These are phyloP conservation scores for Cytospora piceae DNA, from an alignment of 2,329 filamentous ascomycete genomes.

Conservation along the genomic window DNA sequence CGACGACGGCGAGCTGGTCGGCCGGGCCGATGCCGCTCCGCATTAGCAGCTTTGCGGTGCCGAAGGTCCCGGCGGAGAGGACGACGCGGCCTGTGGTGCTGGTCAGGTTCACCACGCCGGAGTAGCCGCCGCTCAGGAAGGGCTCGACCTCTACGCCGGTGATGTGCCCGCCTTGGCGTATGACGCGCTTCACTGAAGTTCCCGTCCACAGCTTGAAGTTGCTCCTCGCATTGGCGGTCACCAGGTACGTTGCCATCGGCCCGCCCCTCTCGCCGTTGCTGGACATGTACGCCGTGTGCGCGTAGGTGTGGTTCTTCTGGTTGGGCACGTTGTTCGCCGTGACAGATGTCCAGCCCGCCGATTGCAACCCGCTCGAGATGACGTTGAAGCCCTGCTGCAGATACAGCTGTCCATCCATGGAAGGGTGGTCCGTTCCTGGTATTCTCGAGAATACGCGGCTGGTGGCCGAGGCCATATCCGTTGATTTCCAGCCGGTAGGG, in stretches of 20 bases:
- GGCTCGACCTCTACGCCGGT: slow-evolving; percentile 71
- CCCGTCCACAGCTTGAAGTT: slow-evolving; percentile 72
- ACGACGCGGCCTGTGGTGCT: slow-evolving; percentile 65
- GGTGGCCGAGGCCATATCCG: slow-evolving; percentile 63
- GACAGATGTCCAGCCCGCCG: slow-evolving; percentile 66
- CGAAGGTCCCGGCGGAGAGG: slow-evolving; percentile 69
- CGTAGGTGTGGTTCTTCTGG: slow-evolving; percentile 68
- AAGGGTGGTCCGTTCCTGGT: slow-evolving; percentile 69
- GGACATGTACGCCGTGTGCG: slow-evolving; percentile 70
- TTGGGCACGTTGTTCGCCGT: slow-evolving; percentile 59
- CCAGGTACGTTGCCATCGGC: slow-evolving; percentile 72
- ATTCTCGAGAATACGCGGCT: slow-evolving; percentile 70
- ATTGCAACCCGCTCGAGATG: slow-evolving; percentile 60
- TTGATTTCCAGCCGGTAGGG: slow-evolving; percentile 70
- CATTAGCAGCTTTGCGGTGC: slow-evolving; percentile 70
- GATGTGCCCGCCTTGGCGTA: slow-evolving; percentile 63
- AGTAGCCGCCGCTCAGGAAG: slow-evolving; percentile 55
- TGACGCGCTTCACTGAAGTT: slow-evolving; percentile 68
- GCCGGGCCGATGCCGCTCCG: slow-evolving; percentile 69
- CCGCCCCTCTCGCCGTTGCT: slow-evolving; percentile 68
- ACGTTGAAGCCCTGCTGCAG: slow-evolving; percentile 69
- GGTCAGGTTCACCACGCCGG: slow-evolving; percentile 64
- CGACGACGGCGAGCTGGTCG: slow-evolving; percentile 60
- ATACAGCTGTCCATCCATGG: slow-evolving; percentile 68
- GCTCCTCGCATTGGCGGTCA: slow-evolving; percentile 57